Conservation (phyloP, 1,284 basidiomycete species). For the Phylloporus gajari region DNA sequence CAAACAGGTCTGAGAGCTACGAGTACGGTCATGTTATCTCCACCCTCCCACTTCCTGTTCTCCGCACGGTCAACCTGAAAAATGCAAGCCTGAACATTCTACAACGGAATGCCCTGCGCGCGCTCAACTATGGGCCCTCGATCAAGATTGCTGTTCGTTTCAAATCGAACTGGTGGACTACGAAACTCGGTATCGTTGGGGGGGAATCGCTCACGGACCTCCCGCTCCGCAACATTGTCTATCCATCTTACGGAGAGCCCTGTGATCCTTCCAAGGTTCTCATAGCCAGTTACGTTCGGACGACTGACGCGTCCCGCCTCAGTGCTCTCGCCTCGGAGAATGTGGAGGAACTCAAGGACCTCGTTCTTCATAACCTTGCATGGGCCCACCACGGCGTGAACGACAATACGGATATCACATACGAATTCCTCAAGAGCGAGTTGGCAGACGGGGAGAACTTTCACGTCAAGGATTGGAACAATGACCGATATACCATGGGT, state of each 20-base stretch:
- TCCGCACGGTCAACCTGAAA: conserved; percentile 8
- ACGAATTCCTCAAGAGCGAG: conserved; percentile 8
- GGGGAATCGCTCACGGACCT: conserved; percentile 53
- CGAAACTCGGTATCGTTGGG: conserved; percentile 35
- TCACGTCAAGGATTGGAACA: conserved; percentile 29
- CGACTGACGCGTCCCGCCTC: conserved; percentile 24
- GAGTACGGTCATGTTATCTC: conserved; percentile 29
- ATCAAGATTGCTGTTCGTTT: conserved; percentile 51
- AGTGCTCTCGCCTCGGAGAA: conserved; percentile 12
- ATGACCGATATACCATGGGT: conserved; percentile 27
- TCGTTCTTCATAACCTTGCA: conserved; percentile 22
- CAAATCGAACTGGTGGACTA: conserved; percentile 49
- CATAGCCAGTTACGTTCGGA: conserved; percentile 31
- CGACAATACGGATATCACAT: conserved; percentile 10
- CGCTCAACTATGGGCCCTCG: conserved; percentile 21
- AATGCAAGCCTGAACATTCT: conserved; percentile 17
- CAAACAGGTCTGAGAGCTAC: conserved; percentile 1
- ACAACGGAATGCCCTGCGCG: conserved; percentile 30
- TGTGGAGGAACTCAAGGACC: conserved; percentile 15
- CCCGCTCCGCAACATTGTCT: conserved; percentile 49
- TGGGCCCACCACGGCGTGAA: conserved; percentile 17
- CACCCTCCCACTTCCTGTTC: conserved; percentile 26
- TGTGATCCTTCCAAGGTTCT: conserved; percentile 32
- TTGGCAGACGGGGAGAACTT: conserved; percentile 17
- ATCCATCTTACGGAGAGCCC: conserved; percentile 52